These are phyloP conservation scores for Vinca minor DNA, from an alignment of 257 asterid genomes.

Conservation along the genomic window DNA sequence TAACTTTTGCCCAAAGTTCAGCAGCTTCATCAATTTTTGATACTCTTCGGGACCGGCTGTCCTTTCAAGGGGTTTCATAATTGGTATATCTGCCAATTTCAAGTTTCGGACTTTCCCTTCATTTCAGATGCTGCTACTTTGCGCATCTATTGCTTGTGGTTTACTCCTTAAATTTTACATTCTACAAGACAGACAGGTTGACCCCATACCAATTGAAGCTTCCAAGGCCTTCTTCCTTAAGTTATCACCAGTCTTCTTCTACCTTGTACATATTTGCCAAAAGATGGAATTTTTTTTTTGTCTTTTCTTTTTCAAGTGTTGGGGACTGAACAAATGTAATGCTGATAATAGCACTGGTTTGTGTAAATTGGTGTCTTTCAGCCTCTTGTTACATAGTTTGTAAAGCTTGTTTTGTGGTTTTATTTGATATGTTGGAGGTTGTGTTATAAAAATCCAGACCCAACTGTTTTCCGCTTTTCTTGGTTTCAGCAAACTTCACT, in stretches of 20 bases:
- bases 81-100: background rate
- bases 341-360: background rate
- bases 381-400: too few species aligned
- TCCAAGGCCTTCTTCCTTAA: background rate
- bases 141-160: background rate
- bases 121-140: background rate
- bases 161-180: background rate
- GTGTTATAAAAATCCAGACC: too few species aligned
- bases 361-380: too few species aligned
- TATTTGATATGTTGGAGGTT: too few species aligned
- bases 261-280: background rate
- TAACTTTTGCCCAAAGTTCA: conserved; percentile 59
- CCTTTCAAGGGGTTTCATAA: conserved; percentile 75
- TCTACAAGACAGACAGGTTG: background rate
- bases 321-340: too few species aligned
- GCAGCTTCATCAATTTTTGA: conserved; percentile 71
- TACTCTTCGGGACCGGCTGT: conserved; percentile 67
- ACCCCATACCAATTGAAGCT: background rate
- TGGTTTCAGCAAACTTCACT: too few species aligned
- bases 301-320: background rate
- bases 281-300: background rate
- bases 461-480: too few species aligned
- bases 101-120: background rate
- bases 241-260: background rate
- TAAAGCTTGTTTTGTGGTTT: too few species aligned